These are phyloP conservation scores for Candida verbasci DNA, from an alignment of 805 yeast genomes.

Conservation along the genomic window DNA sequence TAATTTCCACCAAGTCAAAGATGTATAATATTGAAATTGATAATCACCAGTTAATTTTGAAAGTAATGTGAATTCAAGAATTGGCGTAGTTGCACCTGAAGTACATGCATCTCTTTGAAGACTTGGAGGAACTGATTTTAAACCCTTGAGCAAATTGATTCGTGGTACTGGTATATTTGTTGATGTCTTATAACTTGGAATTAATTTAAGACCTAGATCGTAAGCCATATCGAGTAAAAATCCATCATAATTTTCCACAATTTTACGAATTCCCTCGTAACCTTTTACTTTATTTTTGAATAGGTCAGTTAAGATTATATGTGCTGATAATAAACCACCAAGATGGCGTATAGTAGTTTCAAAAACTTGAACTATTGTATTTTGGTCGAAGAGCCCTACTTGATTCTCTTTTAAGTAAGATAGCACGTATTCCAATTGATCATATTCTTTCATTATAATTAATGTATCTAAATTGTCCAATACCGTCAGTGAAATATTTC, in stretches of 20 bases:
- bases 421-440: slow-evolving; percentile 40
- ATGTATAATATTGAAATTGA: slow-evolving; percentile 59
- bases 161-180: slow-evolving; percentile 76
- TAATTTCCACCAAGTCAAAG: slow-evolving; percentile 58
- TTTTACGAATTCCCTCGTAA: slow-evolving; percentile 31
- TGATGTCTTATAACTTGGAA: slow-evolving; percentile 64
- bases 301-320: slow-evolving; percentile 43
- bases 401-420: slow-evolving; percentile 29
- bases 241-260: slow-evolving; percentile 56
- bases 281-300: slow-evolving; percentile 7
- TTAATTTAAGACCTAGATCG: slow-evolving; percentile 67
- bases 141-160: slow-evolving; percentile 59
- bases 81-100: slow-evolving; percentile 82
- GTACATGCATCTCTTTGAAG: slow-evolving; percentile 69
- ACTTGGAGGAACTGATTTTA: slow-evolving; percentile 37
- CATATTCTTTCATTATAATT: slow-evolving; percentile 64
- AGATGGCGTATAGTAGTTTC: slow-evolving; percentile 78
- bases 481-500: slow-evolving; percentile 74
- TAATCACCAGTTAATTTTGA: slow-evolving; percentile 73
- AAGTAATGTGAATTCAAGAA: slow-evolving; percentile 73
- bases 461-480: slow-evolving; percentile 78
- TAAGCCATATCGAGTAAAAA: slow-evolving; percentile 65
- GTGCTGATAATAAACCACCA: slow-evolving; percentile 80
- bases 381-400: slow-evolving; percentile 50
- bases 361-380: slow-evolving; percentile 80